phyloP scores from a whole-genome alignment of 345 rosid species.

The Psidium guajava region DNA sequence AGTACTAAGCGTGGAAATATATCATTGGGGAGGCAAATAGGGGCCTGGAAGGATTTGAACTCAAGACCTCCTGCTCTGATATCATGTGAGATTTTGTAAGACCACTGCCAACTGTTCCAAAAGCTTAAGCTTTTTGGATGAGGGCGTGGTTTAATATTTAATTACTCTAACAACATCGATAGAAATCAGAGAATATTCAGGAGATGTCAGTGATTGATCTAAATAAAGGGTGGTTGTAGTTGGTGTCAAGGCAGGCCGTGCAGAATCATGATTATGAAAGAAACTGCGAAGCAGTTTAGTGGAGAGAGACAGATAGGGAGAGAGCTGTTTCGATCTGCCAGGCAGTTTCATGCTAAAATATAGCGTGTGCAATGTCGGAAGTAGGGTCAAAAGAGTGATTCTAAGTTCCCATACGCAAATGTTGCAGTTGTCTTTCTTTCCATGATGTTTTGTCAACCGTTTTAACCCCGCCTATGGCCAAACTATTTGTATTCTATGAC shows the following conservation, averaged over 20 bases:
- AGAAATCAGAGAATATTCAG: not conserved
- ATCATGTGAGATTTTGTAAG: too few species aligned
- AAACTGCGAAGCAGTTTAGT: not conserved
- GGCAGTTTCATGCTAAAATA: not conserved
- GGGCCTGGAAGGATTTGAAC: too few species aligned
- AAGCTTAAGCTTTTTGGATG: too few species aligned
- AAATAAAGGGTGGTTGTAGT: not conserved
- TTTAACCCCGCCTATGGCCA: not conserved
- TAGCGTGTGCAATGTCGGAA: not conserved
- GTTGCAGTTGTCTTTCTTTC: not conserved
- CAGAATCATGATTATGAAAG: not conserved
- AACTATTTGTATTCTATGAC: not conserved
- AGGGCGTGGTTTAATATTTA: too few species aligned
- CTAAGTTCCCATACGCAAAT: not conserved
- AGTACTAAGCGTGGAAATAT: too few species aligned
- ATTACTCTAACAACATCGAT: too few species aligned
- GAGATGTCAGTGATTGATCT: not conserved
- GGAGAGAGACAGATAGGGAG: not conserved
- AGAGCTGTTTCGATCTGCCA: not conserved
- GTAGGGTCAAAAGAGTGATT: not conserved
- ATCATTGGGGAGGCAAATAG: too few species aligned
- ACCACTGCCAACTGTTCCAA: too few species aligned
- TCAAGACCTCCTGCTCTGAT: too few species aligned
- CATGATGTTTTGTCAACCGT: not conserved
- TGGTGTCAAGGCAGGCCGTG: not conserved